These are phyloP conservation scores for Penicillium verrucosum DNA, from an alignment of 2,329 filamentous ascomycete genomes.

Conservation along the genomic window DNA sequence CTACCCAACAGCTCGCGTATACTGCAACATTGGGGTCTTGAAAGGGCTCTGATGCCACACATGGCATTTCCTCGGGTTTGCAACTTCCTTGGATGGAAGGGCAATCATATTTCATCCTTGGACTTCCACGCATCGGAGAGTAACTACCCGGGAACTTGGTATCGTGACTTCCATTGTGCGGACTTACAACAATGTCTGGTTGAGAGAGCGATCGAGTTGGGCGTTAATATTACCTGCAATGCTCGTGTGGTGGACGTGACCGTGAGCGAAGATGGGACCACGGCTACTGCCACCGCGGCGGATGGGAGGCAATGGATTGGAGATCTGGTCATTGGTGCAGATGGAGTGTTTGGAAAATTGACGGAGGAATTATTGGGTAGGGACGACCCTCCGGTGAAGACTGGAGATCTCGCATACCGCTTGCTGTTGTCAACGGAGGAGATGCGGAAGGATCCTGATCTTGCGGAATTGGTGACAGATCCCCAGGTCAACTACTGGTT, in stretches of 20 bases:
- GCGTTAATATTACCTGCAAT: constrained; percentile 46
- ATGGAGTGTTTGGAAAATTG: constrained; percentile 31
- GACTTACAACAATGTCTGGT: constrained; percentile 51
- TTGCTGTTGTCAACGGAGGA: constrained; percentile 50
- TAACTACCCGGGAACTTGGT: constrained; percentile 40
- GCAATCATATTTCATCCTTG: constrained; percentile 48
- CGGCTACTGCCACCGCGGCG: constrained; percentile 36
- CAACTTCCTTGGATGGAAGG: constrained; percentile 55
- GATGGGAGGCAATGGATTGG: constrained; percentile 25
- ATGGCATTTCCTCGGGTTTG: constrained; percentile 44
- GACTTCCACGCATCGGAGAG: constrained; percentile 46
- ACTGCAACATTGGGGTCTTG: constrained; percentile 41
- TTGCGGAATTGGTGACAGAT: constrained; percentile 45
- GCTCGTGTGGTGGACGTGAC: constrained; percentile 45
- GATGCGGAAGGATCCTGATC: constrained; percentile 48
- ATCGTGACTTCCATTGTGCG: constrained; percentile 56
- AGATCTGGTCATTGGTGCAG: constrained; percentile 28
- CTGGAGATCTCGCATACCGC: constrained; percentile 57
- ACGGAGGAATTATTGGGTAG: constrained; percentile 47
- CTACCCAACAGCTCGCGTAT: constrained; percentile 40
- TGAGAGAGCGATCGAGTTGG: constrained; percentile 48
- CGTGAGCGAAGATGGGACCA: constrained; percentile 30
- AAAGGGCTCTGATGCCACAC: constrained; percentile 37
- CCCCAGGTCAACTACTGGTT: constrained; percentile 56
- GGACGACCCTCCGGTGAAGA: constrained; percentile 48